Evolutionary conservation across 2,329 filamentous ascomycete genomes (phyloP), one percentile per base, ranked within the genome.

Genomic region (Neofusicoccum cordaticola): DNA sequence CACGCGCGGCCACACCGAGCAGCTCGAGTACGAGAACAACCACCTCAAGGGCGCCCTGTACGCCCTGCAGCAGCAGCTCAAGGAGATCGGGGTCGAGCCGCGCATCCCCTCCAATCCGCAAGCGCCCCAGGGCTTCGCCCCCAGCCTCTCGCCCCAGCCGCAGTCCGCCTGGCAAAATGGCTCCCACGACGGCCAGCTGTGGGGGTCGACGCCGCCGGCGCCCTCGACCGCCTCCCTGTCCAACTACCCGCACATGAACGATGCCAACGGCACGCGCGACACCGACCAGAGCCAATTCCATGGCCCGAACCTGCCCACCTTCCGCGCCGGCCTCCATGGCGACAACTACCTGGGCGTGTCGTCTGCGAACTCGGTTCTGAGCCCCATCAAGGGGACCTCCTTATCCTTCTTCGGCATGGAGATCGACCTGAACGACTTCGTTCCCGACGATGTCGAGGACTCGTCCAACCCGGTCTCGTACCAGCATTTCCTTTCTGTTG

Each of bases 371-470:
- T 84, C 85, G 8, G 86, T 87, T 58, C 78, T 93, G 42, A 91
- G 88, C 75, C 88, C 89, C 7, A 89, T 93, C 72, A 88, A 89
- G 70, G 91, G 90, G 52, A 93, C 90, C 0, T 87, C 86, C 8
- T 80, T 95, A n/a, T 88, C 90, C 1, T 86, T 96, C 62, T 86
- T 95, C 47, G 92, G 91, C 39, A 90, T 90, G 69, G 89, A 90
- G 51, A 90, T 95, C 70, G 90, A 96, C 75, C 85, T 94, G 47
- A 87, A 89, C 12, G 86, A 89, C 50, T 92, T 91, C 71, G 84
- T 88, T 52, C 86, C 85, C 0, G 81, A 83, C 1, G 90, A 92
- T 66, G 86, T 90, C 69, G 88, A 90, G 17, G 79, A 86, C 77
- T 65, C 78, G 74, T 66, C 77, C 73, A 69, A 83, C 74, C 72